Evolutionary conservation across 352 stramenopile genomes (phyloP).

Genomic region (Elongisporangium undulatum): DNA sequence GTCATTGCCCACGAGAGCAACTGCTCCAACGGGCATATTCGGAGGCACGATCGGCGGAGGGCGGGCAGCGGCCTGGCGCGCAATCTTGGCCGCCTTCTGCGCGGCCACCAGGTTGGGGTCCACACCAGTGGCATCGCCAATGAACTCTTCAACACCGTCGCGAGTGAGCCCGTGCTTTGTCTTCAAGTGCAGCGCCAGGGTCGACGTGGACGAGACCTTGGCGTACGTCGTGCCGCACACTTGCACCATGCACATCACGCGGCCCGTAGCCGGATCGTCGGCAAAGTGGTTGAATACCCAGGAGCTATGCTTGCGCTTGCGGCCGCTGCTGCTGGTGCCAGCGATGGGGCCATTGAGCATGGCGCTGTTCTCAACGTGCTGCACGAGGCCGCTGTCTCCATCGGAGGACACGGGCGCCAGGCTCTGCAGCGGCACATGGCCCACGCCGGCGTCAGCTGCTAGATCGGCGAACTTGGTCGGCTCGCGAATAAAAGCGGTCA

Average conservation of each 20-base stretch:
- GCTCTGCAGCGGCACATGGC: neutral
- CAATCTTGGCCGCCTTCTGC: neutral
- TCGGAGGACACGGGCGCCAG: neutral
- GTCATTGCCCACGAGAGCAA: neutral
- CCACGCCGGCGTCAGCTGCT: neutral
- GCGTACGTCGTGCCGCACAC: constrained; percentile 4
- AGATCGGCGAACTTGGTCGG: neutral
- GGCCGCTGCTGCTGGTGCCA: neutral
- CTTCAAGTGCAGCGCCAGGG: constrained; percentile 7
- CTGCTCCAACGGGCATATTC: neutral
- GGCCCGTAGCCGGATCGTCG: neutral
- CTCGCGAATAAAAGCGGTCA: neutral
- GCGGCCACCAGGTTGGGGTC: neutral
- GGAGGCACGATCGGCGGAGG: neutral
- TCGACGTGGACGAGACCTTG: constrained; percentile 4
- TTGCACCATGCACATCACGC: neutral
- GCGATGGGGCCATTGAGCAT: neutral
- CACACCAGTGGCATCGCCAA: neutral
- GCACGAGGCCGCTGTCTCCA: neutral
- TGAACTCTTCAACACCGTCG: neutral
- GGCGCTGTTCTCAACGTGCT: neutral
- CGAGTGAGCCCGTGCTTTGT: constrained; percentile 9
- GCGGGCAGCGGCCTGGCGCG: neutral
- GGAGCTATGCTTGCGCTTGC: constrained; percentile 12
- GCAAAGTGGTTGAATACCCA: constrained; percentile 11